Conservation (phyloP, 2,329 filamentous ascomycete species). For the Diaporthe eres region DNA sequence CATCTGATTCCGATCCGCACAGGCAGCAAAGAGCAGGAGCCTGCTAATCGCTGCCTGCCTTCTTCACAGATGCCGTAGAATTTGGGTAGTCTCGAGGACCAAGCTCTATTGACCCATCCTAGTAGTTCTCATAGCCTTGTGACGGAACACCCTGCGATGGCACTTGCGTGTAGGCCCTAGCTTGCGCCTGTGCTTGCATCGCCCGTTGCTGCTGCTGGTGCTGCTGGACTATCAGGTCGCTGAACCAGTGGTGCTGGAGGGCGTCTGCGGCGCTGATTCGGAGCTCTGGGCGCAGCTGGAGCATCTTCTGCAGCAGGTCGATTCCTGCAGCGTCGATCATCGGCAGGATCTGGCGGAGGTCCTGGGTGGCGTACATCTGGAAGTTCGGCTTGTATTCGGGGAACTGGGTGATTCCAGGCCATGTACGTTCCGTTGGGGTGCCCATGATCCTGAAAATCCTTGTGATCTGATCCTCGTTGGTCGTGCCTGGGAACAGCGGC, state of each 20-base stretch:
- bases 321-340: constrained; percentile 91
- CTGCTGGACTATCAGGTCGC: constrained; percentile 74
- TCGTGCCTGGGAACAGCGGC: constrained; percentile 95
- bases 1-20: not conserved
- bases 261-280: constrained; percentile 90
- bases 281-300: constrained; percentile 92
- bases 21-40: not conserved
- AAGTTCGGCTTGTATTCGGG: constrained; percentile 98
- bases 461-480: constrained; percentile 96
- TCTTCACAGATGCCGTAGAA: constrained; percentile 4
- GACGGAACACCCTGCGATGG: constrained; percentile 55
- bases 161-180: constrained; percentile 24
- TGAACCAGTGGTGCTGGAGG: constrained; percentile 93
- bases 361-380: constrained; percentile 94
- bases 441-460: constrained; percentile 99
- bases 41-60: not conserved
- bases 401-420: constrained; percentile 94
- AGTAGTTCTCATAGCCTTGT: constrained; percentile 51
- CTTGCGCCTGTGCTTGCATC: constrained; percentile 56
- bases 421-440: constrained; percentile 93
- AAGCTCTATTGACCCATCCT: constrained; percentile 28
- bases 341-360: constrained; percentile 86
- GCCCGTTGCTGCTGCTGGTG: constrained; percentile 57
- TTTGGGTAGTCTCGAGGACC: constrained; percentile 9
- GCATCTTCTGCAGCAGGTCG: constrained; percentile 89